These are phyloP conservation scores for peach (Prunus persica) DNA, from an alignment of 306 rosid species.

Conservation along the genomic window Prunus_persica_NCBIv2 NC_034016.1:17612501-17613000, in stretches of 20 bases:
- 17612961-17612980: constrained; percentile 92
- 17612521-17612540: too few species aligned
- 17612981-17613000: constrained; percentile 86
- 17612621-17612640: background rate
- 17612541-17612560: too few species aligned
- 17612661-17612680: background rate
- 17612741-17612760: background rate
- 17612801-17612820: constrained; percentile 29
- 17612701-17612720: background rate
- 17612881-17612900: constrained; percentile 70
- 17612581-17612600: background rate
- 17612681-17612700: background rate
- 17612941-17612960: constrained; percentile 80
- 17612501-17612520: too few species aligned
- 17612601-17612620: background rate
- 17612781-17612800: background rate
- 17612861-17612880: constrained; percentile 75
- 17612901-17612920: constrained; percentile 63
- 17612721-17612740: background rate
- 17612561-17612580: background rate
- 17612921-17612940: constrained; percentile 88
- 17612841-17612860: constrained; percentile 87
- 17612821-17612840: constrained; percentile 90
- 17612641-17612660: background rate
- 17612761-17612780: background rate